phyloP scores from a whole-genome alignment of 106 monocot species.

The Vanilla planifolia region DNA sequence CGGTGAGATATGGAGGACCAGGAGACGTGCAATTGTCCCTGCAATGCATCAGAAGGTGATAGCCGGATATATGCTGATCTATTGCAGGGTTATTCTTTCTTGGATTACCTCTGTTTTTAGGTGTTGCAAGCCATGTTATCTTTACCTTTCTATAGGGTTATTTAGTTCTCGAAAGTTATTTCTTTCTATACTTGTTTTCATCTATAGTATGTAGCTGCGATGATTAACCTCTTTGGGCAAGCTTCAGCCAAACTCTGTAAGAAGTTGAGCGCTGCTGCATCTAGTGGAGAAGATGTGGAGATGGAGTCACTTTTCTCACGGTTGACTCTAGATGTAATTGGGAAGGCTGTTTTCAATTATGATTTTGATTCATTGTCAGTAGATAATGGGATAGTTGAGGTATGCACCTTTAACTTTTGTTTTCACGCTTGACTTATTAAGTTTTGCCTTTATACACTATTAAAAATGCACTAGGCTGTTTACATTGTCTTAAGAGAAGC shows the following conservation, averaged over 20 bases:
- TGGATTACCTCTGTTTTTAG: neutral
- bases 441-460: neutral
- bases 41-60: constrained; percentile 92
- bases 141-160: too few relatives aligned
- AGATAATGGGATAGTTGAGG: constrained; percentile 92
- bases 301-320: constrained; percentile 97
- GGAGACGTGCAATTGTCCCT: constrained; percentile 82
- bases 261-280: constrained; percentile 80
- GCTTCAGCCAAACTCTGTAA: constrained; percentile 74
- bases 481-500: constrained; percentile 78
- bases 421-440: neutral
- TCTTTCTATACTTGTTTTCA: constrained; percentile 3
- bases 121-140: neutral
- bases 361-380: constrained; percentile 91
- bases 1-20: constrained; percentile 73
- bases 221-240: constrained; percentile 77
- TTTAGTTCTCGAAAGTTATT: too few relatives aligned
- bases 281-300: constrained; percentile 80
- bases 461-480: constrained; percentile 48
- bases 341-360: constrained; percentile 96
- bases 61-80: neutral
- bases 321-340: constrained; percentile 87
- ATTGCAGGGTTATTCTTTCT: neutral
- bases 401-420: constrained; percentile 14
- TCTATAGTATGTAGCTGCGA: constrained; percentile 75